Conservation (phyloP, 192 early-diverging fungal genomes). For the Coemansia sp. region DNA sequence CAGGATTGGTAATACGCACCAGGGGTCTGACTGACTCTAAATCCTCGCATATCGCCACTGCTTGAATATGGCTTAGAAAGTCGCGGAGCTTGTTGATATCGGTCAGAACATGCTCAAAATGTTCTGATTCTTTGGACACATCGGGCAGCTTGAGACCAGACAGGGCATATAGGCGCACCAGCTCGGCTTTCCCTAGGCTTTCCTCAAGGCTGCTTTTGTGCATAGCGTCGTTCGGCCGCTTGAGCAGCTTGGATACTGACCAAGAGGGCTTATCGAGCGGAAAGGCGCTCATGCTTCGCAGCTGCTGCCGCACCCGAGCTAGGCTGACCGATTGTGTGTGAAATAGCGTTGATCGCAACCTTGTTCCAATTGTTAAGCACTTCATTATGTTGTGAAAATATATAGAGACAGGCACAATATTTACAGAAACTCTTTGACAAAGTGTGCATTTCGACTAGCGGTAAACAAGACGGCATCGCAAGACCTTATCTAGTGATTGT, state of each 20-base stretch:
- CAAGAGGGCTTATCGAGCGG: conserved; percentile 28
- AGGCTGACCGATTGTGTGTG: neutral
- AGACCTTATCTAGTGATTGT: no score
- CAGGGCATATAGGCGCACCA: conserved; percentile 29
- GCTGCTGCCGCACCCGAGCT: neutral
- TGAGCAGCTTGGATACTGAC: conserved; percentile 23
- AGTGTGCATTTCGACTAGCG: no score
- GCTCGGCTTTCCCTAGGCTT: conserved; percentile 4
- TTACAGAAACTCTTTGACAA: no score
- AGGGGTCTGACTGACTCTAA: conserved; percentile 27
- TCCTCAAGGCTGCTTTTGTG: conserved; percentile 13
- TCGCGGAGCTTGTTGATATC: conserved; percentile 44
- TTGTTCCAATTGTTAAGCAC: neutral
- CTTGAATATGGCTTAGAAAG: conserved; percentile 41
- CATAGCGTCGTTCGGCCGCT: conserved; percentile 5
- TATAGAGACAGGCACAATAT: neutral
- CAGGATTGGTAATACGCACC: conserved; percentile 33
- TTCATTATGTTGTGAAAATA: neutral
- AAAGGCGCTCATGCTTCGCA: conserved; percentile 7
- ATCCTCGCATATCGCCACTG: conserved; percentile 20
- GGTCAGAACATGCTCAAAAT: conserved; percentile 4
- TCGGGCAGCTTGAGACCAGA: conserved; percentile 32
- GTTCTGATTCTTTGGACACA: conserved; percentile 1
- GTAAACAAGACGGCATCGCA: no score
- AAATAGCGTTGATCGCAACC: neutral